Conservation (phyloP, 176 grass and related monocot genomes). For the Pontederia crassipes region DNA sequence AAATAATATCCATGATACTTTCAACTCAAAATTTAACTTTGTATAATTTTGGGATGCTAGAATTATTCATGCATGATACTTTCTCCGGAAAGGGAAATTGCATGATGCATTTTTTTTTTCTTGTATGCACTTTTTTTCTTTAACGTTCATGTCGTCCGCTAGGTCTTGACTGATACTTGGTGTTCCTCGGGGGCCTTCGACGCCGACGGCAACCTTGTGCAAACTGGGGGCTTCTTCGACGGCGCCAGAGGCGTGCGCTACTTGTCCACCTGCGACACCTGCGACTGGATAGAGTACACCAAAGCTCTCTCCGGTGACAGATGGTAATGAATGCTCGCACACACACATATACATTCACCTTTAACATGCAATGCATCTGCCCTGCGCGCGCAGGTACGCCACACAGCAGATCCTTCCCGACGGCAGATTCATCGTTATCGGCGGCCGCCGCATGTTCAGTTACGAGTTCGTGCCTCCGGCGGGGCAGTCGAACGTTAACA, state of each 20-base stretch:
- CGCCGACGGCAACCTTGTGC: constrained; percentile 69
- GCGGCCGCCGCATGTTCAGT: constrained; percentile 59
- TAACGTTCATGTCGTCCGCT: too few relatives aligned
- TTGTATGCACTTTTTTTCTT: too few relatives aligned
- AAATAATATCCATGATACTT: too few relatives aligned
- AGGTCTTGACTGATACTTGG: constrained; percentile 61
- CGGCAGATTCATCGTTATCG: constrained; percentile 55
- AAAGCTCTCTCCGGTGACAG: constrained; percentile 26
- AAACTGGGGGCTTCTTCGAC: constrained; percentile 64
- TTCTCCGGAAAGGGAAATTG: too few relatives aligned
- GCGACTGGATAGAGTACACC: constrained; percentile 47
- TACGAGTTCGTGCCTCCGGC: constrained; percentile 60
- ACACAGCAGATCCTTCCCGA: constrained; percentile 57
- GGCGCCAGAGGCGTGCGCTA: constrained; percentile 59
- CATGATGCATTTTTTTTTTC: too few relatives aligned
- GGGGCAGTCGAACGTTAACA: neutral
- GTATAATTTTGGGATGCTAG: too few relatives aligned
- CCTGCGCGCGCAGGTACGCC: constrained; percentile 27
- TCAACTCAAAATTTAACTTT: too few relatives aligned
- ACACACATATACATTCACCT: neutral
- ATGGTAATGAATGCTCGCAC: constrained; percentile 13
- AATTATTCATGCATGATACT: too few relatives aligned
- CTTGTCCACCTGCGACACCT: constrained; percentile 32
- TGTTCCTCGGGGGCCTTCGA: constrained; percentile 74
- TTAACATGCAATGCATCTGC: neutral